Conservation (phyloP, 768 basidiomycete species). For the Sutorius australiensis region DNA sequence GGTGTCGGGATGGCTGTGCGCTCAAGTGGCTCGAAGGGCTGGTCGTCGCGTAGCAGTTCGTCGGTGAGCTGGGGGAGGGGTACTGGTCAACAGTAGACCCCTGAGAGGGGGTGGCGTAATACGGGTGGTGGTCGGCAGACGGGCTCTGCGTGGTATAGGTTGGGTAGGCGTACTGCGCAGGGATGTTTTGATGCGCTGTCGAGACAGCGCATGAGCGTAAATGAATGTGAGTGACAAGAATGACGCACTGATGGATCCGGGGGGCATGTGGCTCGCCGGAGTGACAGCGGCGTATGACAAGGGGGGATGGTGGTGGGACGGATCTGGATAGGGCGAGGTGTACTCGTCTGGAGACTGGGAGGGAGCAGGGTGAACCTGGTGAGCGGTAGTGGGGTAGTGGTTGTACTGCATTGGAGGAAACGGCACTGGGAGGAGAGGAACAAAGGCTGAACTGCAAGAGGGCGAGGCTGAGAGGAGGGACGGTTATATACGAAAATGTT, state of each 20-base stretch:
- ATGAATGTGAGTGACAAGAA: slow-evolving; percentile 5
- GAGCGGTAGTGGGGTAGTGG: slow-evolving; percentile 19
- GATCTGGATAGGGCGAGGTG: slow-evolving; percentile 21
- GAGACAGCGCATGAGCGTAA: slow-evolving; percentile 4
- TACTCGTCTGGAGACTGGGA: slow-evolving; percentile 22
- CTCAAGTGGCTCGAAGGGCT: slow-evolving; percentile 13
- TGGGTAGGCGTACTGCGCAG: slow-evolving; percentile 19
- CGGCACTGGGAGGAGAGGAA: background rate
- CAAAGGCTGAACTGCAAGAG: slow-evolving; percentile 7
- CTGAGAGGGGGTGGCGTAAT: slow-evolving; percentile 22
- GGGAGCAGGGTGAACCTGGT: slow-evolving; percentile 16
- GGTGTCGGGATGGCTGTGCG: slow-evolving; percentile 17
- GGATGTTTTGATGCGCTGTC: slow-evolving; percentile 19
- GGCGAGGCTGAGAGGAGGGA: slow-evolving; percentile 10
- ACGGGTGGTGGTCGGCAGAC: slow-evolving; percentile 23
- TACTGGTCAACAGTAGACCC: slow-evolving; percentile 20
- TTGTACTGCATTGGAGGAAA: slow-evolving; percentile 28
- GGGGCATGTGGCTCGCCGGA: slow-evolving; percentile 16
- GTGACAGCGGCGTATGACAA: slow-evolving; percentile 27
- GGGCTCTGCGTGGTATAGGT: slow-evolving; percentile 16
- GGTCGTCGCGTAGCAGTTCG: slow-evolving; percentile 20
- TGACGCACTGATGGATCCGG: slow-evolving; percentile 29
- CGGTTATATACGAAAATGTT: slow-evolving; percentile 33
- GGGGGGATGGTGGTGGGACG: slow-evolving; percentile 22
- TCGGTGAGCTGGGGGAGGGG: slow-evolving; percentile 16